phyloP scores from a whole-genome alignment of 176 grass and related monocot genomes.

The Tillandsia leiboldiana region DNA sequence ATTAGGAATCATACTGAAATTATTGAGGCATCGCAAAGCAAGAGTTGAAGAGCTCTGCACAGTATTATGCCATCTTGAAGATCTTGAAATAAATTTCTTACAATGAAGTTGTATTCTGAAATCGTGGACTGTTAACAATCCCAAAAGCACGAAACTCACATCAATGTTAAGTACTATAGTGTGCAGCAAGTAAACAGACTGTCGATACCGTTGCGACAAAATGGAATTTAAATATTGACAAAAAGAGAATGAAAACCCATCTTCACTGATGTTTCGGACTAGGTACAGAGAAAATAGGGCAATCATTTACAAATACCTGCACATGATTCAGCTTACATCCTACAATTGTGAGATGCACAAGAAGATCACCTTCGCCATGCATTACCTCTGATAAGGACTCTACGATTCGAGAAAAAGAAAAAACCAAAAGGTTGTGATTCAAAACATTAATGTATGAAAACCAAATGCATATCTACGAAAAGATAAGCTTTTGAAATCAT shows the following conservation, averaged over 20 bases:
- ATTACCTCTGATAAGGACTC: slow-evolving; percentile 53
- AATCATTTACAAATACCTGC: slow-evolving; percentile 36
- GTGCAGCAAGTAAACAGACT: no score
- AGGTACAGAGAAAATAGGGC: not conserved
- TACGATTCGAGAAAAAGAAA: slow-evolving; percentile 26
- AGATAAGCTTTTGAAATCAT: slow-evolving; percentile 15
- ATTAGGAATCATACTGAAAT: slow-evolving; percentile 24
- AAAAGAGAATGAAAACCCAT: not conserved
- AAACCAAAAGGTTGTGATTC: not conserved
- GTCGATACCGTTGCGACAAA: not conserved
- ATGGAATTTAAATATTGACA: slow-evolving; percentile 17
- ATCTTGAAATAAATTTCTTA: slow-evolving; percentile 53
- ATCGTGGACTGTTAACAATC: slow-evolving; percentile 31
- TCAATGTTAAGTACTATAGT: not conserved
- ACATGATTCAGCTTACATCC: slow-evolving; percentile 46
- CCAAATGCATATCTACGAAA: not conserved
- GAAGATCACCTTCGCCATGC: slow-evolving; percentile 69
- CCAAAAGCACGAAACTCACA: not conserved
- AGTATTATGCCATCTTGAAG: slow-evolving; percentile 57
- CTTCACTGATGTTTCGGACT: not conserved
- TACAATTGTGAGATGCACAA: slow-evolving; percentile 41
- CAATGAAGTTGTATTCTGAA: slow-evolving; percentile 54
- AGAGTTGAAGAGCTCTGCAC: slow-evolving; percentile 52
- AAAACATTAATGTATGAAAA: slow-evolving; percentile 8
- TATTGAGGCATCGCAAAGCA: slow-evolving; percentile 39